These are phyloP conservation scores for Hemileia vastatrix DNA, from an alignment of 1,284 basidiomycete species.

Conservation along the genomic window DNA sequence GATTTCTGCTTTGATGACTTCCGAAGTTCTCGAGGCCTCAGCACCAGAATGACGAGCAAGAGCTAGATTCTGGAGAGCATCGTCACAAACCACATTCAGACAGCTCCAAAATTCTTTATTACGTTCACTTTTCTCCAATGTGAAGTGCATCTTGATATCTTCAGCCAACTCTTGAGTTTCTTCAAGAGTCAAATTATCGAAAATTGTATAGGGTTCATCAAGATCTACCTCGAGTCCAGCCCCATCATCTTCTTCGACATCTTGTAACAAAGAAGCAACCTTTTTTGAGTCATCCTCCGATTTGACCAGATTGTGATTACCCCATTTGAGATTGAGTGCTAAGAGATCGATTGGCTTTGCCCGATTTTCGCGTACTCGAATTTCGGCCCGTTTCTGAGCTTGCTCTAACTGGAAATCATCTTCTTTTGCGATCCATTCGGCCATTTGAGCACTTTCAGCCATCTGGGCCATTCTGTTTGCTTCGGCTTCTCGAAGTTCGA, in stretches of 20 bases:
- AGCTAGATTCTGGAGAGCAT: constrained; percentile 70
- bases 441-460: constrained; percentile 91
- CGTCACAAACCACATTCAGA: constrained; percentile 93
- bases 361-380: constrained; percentile 86
- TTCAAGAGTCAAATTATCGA: constrained; percentile 74
- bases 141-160: constrained; percentile 85
- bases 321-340: constrained; percentile 76
- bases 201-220: constrained; percentile 93
- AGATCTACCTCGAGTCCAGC: constrained; percentile 92
- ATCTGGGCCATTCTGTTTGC: constrained; percentile 74
- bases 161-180: constrained; percentile 89
- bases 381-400: constrained; percentile 76
- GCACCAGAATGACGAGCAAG: constrained; percentile 50
- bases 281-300: constrained; percentile 30
- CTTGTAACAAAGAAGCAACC: constrained; percentile 42
- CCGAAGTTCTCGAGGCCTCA: constrained; percentile 52
- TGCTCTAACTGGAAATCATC: constrained; percentile 96
- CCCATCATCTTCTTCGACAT: constrained; percentile 61
- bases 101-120: constrained; percentile 99
- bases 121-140: constrained; percentile 68
- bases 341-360: constrained; percentile 93
- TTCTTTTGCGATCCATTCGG: constrained; percentile 93
- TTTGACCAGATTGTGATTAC: constrained; percentile 40
- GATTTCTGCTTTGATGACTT: constrained; percentile 71
- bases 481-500: constrained; percentile 79